Percentiles rank a stretch among this genome's conserved stretches.
These are phyloP conservation scores for Diplocarpon rosae DNA, from an alignment of 2,329 filamentous ascomycete genomes.

Conservation along the genomic window DNA sequence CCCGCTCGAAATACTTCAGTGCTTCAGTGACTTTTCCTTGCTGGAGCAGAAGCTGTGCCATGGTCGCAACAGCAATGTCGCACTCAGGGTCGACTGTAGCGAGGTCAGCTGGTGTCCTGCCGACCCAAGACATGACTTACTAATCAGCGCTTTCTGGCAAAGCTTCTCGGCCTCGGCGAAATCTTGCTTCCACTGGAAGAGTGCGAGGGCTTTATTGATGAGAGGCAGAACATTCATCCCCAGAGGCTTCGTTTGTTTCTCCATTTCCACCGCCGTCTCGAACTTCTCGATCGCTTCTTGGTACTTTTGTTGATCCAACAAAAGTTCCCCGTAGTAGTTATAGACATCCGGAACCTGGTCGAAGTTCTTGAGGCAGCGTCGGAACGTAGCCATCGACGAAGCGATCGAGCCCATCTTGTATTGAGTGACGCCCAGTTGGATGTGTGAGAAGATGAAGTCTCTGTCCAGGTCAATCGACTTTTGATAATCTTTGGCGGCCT, in stretches of 20 bases:
- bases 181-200: constrained; percentile 98
- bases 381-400: constrained; percentile 97
- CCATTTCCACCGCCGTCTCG: constrained; percentile 96
- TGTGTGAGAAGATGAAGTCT: constrained; percentile 98
- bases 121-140: constrained; percentile 43
- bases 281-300: constrained; percentile 96
- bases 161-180: constrained; percentile 90
- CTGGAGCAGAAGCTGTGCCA: constrained; percentile 94
- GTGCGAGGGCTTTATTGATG: constrained; percentile 94
- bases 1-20: constrained; percentile 92
- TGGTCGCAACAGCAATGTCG: constrained; percentile 95
- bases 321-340: constrained; percentile 97
- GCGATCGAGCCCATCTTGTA: constrained; percentile 99
- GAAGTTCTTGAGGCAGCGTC: constrained; percentile 96
- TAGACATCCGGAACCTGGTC: constrained; percentile 94
- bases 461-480: constrained; percentile 96
- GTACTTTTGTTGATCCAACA: constrained; percentile 94
- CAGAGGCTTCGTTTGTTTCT: constrained; percentile 86
- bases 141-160: constrained; percentile 93
- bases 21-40: constrained; percentile 96
- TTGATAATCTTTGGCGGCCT: constrained; percentile 96
- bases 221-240: constrained; percentile 95
- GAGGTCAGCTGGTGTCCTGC: constrained; percentile 3
- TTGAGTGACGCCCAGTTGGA: constrained; percentile 96
- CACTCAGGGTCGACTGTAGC: constrained; percentile 85